Evolutionary conservation across 2,329 filamentous ascomycete species (phyloP).

Genomic region (Juglanconis juglandina): DNA sequence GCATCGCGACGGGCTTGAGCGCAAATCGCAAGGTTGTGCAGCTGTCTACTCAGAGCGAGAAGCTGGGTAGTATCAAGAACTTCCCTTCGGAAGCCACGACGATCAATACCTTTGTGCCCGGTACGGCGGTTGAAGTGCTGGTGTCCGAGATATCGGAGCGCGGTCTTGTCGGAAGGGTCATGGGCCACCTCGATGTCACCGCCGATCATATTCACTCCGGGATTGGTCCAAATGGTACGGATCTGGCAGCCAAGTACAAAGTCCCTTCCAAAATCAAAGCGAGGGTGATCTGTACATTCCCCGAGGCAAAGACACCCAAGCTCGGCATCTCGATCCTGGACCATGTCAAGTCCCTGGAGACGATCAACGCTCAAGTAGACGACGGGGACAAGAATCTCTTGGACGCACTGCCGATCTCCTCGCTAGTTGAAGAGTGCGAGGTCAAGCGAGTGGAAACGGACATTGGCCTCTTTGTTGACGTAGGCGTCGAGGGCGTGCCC

Average conservation of each 20-base stretch:
- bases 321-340: constrained; percentile 83
- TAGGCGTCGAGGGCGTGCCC: constrained; percentile 64
- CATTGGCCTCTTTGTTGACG: constrained; percentile 76
- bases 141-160: constrained; percentile 70
- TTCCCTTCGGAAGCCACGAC: constrained; percentile 74
- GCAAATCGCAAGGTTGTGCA: constrained; percentile 82
- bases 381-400: constrained; percentile 46
- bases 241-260: constrained; percentile 76
- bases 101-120: constrained; percentile 85
- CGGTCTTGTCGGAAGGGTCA: constrained; percentile 84
- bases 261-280: constrained; percentile 80
- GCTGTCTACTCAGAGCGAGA: constrained; percentile 70
- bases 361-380: constrained; percentile 42
- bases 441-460: constrained; percentile 76
- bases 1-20: constrained; percentile 71
- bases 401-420: constrained; percentile 65
- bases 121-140: constrained; percentile 82
- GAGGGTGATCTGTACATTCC: constrained; percentile 84
- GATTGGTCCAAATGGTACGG: constrained; percentile 62
- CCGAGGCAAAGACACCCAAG: constrained; percentile 73
- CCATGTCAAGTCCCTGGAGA: constrained; percentile 67
- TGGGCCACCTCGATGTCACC: constrained; percentile 87
- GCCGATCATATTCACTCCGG: constrained; percentile 90
- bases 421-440: constrained; percentile 71
- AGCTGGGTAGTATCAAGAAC: constrained; percentile 64